Evolutionary conservation across 495 filamentous ascomycete species (phyloP).

Genomic region (Neurospora africana): DNA sequence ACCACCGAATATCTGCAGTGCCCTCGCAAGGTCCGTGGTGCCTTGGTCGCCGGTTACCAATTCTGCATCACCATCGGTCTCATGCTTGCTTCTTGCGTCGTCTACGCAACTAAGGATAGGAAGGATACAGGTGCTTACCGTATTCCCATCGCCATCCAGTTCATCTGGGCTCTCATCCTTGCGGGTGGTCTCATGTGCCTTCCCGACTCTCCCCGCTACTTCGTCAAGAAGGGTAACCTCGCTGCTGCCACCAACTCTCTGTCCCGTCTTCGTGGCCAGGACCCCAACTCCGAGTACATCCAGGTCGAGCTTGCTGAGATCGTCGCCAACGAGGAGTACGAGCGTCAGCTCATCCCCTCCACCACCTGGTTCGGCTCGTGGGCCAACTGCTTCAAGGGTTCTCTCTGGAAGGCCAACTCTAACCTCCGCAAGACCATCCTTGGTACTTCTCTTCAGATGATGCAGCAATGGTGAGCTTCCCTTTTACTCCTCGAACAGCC

Average conservation of each 20-base stretch:
- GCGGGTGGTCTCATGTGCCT: conserved; percentile 48
- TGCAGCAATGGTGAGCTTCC: conserved; percentile 50
- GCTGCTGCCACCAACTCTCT: conserved; percentile 52
- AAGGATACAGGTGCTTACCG: conserved; percentile 56
- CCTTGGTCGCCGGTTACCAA: conserved; percentile 65
- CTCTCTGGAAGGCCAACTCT: conserved; percentile 41
- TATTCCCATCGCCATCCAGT: conserved; percentile 62
- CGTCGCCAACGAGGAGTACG: conserved; percentile 73
- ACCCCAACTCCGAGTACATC: conserved; percentile 51
- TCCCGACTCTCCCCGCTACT: conserved; percentile 73
- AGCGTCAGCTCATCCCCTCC: conserved; percentile 52
- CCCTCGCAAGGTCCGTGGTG: conserved; percentile 62
- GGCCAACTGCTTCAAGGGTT: conserved; percentile 53
- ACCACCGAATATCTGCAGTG: conserved; percentile 19
- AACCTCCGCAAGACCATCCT: conserved; percentile 67
- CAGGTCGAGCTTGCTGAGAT: conserved; percentile 69
- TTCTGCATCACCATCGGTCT: conserved; percentile 71
- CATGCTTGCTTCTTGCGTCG: conserved; percentile 60
- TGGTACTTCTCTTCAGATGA: conserved; percentile 64
- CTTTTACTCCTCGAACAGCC: too few relatives aligned
- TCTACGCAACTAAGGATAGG: conserved; percentile 55
- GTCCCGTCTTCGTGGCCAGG: conserved; percentile 55
- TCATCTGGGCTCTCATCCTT: conserved; percentile 59
- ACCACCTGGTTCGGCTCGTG: conserved; percentile 58
- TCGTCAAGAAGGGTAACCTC: conserved; percentile 62